Evolutionary conservation across 805 yeast species (phyloP), one percentile per base, ranked within the genome.

Genomic region (Zygotorulaspora chibaensis): DNA sequence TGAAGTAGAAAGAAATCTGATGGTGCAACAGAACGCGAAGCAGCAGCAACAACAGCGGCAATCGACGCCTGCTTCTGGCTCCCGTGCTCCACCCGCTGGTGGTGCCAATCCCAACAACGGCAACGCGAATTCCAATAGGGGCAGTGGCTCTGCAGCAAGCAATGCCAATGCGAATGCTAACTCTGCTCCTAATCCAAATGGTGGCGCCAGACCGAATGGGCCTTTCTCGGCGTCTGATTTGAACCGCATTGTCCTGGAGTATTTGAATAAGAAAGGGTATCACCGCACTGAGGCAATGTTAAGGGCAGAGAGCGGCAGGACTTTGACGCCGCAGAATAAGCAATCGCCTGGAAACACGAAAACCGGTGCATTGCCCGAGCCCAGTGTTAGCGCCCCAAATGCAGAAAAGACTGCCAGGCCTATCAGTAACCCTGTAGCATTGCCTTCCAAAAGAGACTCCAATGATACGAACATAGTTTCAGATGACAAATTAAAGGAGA

Each of bases 201-300:
- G 50, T 11, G 48, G 43, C 13, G 42, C 45, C 12, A 55, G 54
- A 33, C 55, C 61, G 11, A 46, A 50, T 15, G 62, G 66, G 15
- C 63, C 62, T 10, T 63, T 81, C 49, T 81, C 95, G 0, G 88
- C 87, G 40, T 89, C 91, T 4, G 98, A 93, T 63, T 74, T 93
- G 62, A 91, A 90, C 65, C 73, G 93, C 52, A 87, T 93, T 60
- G 98, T 93, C 28, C 73, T 93, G 58, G 99, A 93, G 57, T 93
- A 91, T 58, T 74, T 93, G 54, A 85, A 83, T 63, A 91, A 93
- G 59, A 89, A 90, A 64, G 99, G 99, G 2, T 93, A 88, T 61
- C 90, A 86, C 55, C 81, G 84, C 55, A 91, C 99, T 0, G 99
- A 93, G 64, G 89, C 96, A 2, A 87, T 90, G 83, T 74, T 93